These are phyloP conservation scores for Mycena crocata DNA, from an alignment of 768 basidiomycete species.

Conservation along the genomic window DNA sequence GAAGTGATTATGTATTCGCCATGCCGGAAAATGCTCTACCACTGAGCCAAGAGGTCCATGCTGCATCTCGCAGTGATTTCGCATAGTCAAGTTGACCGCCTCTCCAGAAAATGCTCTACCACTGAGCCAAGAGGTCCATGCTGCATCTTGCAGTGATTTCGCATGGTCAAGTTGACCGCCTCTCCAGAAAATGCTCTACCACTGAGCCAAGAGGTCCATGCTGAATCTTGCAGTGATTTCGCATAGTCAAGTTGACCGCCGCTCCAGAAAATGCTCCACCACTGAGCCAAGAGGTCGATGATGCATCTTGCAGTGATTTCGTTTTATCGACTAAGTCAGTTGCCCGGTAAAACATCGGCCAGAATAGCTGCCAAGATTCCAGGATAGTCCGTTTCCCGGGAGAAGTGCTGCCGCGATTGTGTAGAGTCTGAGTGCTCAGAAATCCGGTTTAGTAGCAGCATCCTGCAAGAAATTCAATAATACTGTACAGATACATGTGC, in stretches of 20 bases:
- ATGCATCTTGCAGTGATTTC: background rate
- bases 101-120: background rate
- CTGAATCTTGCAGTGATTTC: background rate
- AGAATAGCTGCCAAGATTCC: too few relatives aligned
- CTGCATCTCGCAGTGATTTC: background rate
- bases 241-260: background rate
- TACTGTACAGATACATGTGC: too few relatives aligned
- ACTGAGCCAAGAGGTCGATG: slow-evolving; percentile 4
- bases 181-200: background rate
- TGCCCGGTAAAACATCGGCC: too few relatives aligned
- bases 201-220: slow-evolving; percentile 1
- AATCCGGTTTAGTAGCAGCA: too few relatives aligned
- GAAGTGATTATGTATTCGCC: too few relatives aligned
- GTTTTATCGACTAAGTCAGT: too few relatives aligned
- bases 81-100: background rate
- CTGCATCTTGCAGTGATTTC: background rate
- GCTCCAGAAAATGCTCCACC: background rate
- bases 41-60: background rate
- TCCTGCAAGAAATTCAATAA: too few relatives aligned
- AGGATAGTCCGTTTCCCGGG: too few relatives aligned
- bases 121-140: background rate
- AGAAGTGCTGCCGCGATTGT: too few relatives aligned
- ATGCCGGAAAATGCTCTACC: too few relatives aligned
- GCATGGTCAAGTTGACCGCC: background rate
- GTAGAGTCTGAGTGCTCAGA: too few relatives aligned